A percentile compares a stretch with the other conserved stretches of the same genome.
Conservation (phyloP, 805 yeast species). For the Schizosaccharomyces octosporus region DNA sequence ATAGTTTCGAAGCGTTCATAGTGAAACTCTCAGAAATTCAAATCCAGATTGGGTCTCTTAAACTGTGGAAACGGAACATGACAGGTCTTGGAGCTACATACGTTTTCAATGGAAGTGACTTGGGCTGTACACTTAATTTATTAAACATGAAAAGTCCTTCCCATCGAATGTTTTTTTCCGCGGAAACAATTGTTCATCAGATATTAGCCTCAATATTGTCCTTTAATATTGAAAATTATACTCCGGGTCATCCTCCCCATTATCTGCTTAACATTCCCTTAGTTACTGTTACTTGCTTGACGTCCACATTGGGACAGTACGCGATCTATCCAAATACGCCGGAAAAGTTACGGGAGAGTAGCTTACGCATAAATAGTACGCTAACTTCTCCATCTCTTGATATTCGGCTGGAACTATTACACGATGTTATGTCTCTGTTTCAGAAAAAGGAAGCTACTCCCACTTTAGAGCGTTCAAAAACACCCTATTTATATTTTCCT, state of each 20-base stretch:
- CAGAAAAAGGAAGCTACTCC: neutral
- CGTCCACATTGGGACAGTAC: neutral
- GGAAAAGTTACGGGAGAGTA: neutral
- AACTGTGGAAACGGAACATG: neutral
- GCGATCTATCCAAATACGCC: neutral
- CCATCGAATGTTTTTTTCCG: neutral
- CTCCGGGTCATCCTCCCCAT: neutral
- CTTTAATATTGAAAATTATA: neutral
- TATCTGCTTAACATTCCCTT: neutral
- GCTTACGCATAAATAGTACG: neutral
- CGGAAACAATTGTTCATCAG: neutral
- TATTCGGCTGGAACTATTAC: neutral
- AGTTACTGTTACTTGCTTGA: neutral
- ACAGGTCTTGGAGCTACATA: neutral
- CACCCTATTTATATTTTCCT: neutral
- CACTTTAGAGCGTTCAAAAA: neutral
- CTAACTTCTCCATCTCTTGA: neutral
- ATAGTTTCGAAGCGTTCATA: neutral
- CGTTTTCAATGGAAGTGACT: neutral
- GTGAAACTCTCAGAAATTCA: neutral
- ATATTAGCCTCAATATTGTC: neutral
- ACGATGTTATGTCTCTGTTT: neutral
- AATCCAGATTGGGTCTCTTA: neutral
- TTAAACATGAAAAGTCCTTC: neutral
- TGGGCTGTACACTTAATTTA: neutral